Evolutionary conservation across 179 eudicot genomes (phyloP), one percentile per base, ranked within the genome.

Genomic region (Vitellaria paradoxa): DNA sequence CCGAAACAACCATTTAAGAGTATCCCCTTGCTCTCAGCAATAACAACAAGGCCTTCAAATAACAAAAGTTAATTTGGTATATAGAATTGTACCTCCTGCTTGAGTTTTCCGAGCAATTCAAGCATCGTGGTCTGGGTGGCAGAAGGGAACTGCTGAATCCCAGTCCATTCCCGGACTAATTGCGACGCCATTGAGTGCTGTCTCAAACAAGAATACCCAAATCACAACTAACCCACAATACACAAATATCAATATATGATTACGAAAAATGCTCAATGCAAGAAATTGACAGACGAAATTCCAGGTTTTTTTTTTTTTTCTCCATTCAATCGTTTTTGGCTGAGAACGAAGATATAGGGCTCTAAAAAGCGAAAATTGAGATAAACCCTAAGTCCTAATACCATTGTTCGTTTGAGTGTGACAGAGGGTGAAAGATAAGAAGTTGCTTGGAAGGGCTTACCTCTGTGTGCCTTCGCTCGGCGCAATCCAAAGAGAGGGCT

Each of bases 101-200:
- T 86, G 74, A 92, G 79, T 76, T 83, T 87, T 59, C 90, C 88
- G 63, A 92, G 83, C 78, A 91, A 81, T 79, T 92, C 93, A 53
- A 87, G 83, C 85, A 92, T 75, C 77, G 74, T 87, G 53, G 82
- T 82, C 74, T 89, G 97, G 56, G 95, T 92, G 42, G 91, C 95
- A 5, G 81, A 78, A 7, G 97, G 97, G 73, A 92, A 92, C 79
- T 89, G 90, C 82, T 92, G 91, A 82, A 92, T 89, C 49, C 93
- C 97, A 62, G 82, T 82, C 95, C 97, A 91, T 70, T 92, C 97
- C 47, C 83, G 78, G 57, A 21, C 14, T 66, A 74, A 21, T 72
- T 53, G 82, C 79, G 77, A 53, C 55, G 82, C 78, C 82, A 79
- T 74, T 14, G 12, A 30, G 6, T 65, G 73, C 72, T 45, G 57